Evolutionary conservation across 2,329 filamentous ascomycete species (phyloP).

Genomic region (Aspergillus sp.): DNA sequence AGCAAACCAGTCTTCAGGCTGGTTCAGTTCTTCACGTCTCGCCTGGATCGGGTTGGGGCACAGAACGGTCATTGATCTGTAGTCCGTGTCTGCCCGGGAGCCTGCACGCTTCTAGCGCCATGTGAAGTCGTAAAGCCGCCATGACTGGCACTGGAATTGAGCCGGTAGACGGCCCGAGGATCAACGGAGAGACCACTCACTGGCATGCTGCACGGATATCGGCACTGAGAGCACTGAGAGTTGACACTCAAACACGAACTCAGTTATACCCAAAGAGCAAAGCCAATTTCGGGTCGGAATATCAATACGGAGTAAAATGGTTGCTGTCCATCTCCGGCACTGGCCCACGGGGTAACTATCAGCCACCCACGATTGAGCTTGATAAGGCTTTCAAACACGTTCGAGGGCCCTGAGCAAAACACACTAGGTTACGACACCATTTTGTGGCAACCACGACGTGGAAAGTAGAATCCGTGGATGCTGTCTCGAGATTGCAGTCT

Average conservation of each 20-base stretch:
- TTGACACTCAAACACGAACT: not conserved
- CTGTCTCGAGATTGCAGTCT: not conserved
- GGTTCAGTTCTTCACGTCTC: not conserved
- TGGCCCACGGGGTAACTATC: too few relatives aligned
- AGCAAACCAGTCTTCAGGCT: not conserved
- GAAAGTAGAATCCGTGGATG: not conserved
- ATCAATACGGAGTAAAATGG: too few relatives aligned
- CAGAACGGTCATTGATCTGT: not conserved
- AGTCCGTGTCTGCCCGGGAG: not conserved
- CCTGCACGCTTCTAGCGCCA: not conserved
- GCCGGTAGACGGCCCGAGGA: conserved; percentile 9
- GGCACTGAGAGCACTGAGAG: too few relatives aligned
- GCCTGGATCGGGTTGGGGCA: not conserved
- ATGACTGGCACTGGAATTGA: not conserved
- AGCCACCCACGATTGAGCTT: not conserved
- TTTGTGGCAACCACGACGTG: not conserved
- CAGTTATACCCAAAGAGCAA: too few relatives aligned
- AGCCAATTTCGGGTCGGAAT: too few relatives aligned
- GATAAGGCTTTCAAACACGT: not conserved
- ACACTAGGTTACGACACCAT: conserved; percentile 1
- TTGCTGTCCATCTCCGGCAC: too few relatives aligned
- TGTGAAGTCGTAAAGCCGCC: not conserved
- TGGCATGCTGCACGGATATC: not conserved
- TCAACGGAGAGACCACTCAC: not conserved
- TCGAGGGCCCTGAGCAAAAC: not conserved